These are phyloP conservation scores for Pseudogymnoascus sp. DNA, from an alignment of 2,329 filamentous ascomycete species.

Conservation along the genomic window DNA sequence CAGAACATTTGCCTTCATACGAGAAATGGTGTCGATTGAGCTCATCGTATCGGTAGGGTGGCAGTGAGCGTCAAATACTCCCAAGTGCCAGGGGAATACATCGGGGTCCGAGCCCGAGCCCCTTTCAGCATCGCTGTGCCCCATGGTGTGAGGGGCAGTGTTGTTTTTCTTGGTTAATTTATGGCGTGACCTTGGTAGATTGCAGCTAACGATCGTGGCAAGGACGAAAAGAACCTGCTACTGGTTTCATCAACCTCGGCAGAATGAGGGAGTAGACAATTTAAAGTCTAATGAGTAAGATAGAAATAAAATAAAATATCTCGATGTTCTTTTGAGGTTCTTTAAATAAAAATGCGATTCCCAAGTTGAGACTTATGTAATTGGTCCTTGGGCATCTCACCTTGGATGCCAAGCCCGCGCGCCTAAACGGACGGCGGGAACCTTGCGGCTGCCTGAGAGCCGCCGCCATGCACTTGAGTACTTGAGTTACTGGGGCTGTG, in stretches of 20 bases:
- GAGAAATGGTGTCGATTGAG: constrained; percentile 46
- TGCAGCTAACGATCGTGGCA: background rate
- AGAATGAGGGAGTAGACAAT: background rate
- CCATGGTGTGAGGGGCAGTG: background rate
- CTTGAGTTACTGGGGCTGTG: background rate
- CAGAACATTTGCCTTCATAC: constrained; percentile 58
- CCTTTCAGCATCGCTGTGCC: background rate
- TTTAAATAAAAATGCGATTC: background rate
- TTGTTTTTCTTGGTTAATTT: background rate
- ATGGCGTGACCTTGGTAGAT: background rate
- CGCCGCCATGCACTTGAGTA: constrained; percentile 3
- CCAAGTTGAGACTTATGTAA: background rate
- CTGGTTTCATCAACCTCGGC: background rate
- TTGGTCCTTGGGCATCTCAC: background rate
- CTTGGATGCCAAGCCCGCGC: background rate
- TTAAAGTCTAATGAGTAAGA: background rate
- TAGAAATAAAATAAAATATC: background rate
- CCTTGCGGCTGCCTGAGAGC: constrained; percentile 2
- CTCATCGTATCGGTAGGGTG: constrained; percentile 74
- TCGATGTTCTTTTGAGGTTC: background rate
- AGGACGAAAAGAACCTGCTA: background rate
- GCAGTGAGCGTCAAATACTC: constrained; percentile 72
- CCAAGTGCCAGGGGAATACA: constrained; percentile 59
- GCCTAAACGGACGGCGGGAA: background rate
- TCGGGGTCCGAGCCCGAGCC: background rate